phyloP scores from a whole-genome alignment of 768 basidiomycete genomes.

The Amyloporia xantha region DNA sequence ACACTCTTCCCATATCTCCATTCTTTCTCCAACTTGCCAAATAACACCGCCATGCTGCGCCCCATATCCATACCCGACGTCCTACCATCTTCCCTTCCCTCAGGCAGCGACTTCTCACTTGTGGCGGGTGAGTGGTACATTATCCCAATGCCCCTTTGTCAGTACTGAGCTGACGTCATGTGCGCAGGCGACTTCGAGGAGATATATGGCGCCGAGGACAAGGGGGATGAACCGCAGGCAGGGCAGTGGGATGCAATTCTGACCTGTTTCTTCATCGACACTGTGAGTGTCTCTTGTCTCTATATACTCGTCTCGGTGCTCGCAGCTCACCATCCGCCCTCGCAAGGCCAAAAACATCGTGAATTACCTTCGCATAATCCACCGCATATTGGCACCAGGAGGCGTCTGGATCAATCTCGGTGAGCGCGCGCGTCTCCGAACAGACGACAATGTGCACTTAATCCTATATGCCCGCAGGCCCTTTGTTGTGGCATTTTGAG shows the following conservation, averaged over 20 bases:
- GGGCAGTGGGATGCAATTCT: constrained; percentile 85
- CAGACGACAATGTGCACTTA: background rate
- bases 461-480: constrained; percentile 41
- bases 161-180: too few species aligned
- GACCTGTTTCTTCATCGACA: constrained; percentile 97
- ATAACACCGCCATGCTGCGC: constrained; percentile 54
- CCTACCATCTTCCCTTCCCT: constrained; percentile 63
- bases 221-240: constrained; percentile 56
- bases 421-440: constrained; percentile 22
- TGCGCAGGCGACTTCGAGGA: constrained; percentile 82
- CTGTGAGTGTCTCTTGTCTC: constrained; percentile 39
- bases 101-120: constrained; percentile 65
- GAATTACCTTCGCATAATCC: constrained; percentile 83
- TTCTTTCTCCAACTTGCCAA: constrained; percentile 78
- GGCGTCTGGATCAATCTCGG: constrained; percentile 92
- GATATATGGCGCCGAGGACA: constrained; percentile 58
- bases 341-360: constrained; percentile 83
- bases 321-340: background rate
- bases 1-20: constrained; percentile 87
- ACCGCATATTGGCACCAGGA: constrained; percentile 73
- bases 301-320: background rate
- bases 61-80: constrained; percentile 78
- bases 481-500: constrained; percentile 96
- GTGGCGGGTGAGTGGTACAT: constrained; percentile 79
- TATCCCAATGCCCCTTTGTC: background rate